Evolutionary conservation across 805 yeast genomes (phyloP).

Genomic region (Brettanomyces sp.): DNA sequence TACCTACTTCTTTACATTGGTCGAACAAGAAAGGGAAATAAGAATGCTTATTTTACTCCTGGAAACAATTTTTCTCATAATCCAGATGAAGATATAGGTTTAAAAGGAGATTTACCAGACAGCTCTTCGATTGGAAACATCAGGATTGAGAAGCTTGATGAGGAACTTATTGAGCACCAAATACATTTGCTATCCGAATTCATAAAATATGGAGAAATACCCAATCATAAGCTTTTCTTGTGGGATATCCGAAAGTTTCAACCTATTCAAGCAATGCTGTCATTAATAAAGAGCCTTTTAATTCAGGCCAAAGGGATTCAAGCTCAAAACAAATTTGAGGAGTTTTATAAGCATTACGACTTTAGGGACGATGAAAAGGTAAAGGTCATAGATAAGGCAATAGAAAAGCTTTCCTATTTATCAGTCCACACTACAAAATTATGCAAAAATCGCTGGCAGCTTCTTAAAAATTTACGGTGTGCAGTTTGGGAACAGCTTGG

Average conservation of each 20-base stretch:
- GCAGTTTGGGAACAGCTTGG: conserved; percentile 15
- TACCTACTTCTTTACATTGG: conserved; percentile 10
- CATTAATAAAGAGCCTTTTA: conserved; percentile 11
- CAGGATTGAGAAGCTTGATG: conserved; percentile 2
- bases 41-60: neutral
- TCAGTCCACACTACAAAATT: conserved; percentile 19
- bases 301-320: conserved; percentile 5
- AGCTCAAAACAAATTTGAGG: neutral
- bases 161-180: conserved; percentile 8
- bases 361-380: conserved; percentile 9
- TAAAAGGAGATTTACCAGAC: conserved; percentile 1
- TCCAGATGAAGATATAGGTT: neutral
- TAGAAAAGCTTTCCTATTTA: conserved; percentile 14
- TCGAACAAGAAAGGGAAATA: conserved; percentile 1
- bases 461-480: conserved; percentile 13
- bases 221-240: conserved; percentile 10
- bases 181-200: conserved; percentile 13
- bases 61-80: neutral
- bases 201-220: conserved; percentile 15
- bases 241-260: conserved; percentile 21
- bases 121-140: conserved; percentile 9
- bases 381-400: conserved; percentile 7
- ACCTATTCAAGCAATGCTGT: conserved; percentile 16
- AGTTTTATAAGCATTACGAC: neutral
- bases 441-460: conserved; percentile 20